Percentiles rank a stretch among this genome's conserved stretches.
Conservation (phyloP, 2,329 filamentous ascomycete species). For the Microcyclospora pomicola region DNA sequence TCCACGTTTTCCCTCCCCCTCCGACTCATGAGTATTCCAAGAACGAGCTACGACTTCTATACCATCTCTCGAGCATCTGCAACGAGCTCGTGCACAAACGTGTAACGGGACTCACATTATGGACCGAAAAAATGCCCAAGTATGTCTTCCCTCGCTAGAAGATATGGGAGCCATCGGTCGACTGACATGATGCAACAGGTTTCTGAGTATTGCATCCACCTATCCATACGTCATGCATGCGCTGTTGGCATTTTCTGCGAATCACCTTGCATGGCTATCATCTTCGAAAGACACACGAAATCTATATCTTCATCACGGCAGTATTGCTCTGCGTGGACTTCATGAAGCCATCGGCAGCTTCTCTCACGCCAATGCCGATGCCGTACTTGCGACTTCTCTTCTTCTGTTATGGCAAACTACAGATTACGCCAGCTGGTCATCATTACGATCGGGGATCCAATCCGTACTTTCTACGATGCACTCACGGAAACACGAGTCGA, state of each 20-base stretch:
- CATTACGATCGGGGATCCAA: constrained; percentile 79
- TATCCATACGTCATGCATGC: constrained; percentile 89
- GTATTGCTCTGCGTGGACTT: constrained; percentile 70
- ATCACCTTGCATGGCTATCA: constrained; percentile 80
- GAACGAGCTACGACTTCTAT: constrained; percentile 74
- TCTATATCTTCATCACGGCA: constrained; percentile 79
- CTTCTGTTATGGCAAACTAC: constrained; percentile 91
- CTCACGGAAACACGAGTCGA: constrained; percentile 72
- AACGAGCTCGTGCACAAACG: constrained; percentile 62
- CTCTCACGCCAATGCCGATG: constrained; percentile 75
- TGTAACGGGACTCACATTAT: constrained; percentile 70
- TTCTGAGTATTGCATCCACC: constrained; percentile 67
- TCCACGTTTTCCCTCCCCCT: constrained; percentile 62
- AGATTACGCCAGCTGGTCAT: constrained; percentile 90
- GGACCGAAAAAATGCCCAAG: constrained; percentile 87
- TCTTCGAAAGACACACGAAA: constrained; percentile 74
- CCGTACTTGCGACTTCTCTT: constrained; percentile 79
- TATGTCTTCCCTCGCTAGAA: constrained; percentile 37
- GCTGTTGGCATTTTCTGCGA: constrained; percentile 83
- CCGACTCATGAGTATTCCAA: constrained; percentile 58
- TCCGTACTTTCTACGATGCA: constrained; percentile 89
- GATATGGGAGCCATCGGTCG: constrained; percentile 31
- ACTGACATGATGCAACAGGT: constrained; percentile 20
- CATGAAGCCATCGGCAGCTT: constrained; percentile 79
- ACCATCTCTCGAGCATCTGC: constrained; percentile 78